Base-by-base conservation (phyloP, 1,284 basidiomycete species). In the Cryptococcus depauperatus region DNA sequence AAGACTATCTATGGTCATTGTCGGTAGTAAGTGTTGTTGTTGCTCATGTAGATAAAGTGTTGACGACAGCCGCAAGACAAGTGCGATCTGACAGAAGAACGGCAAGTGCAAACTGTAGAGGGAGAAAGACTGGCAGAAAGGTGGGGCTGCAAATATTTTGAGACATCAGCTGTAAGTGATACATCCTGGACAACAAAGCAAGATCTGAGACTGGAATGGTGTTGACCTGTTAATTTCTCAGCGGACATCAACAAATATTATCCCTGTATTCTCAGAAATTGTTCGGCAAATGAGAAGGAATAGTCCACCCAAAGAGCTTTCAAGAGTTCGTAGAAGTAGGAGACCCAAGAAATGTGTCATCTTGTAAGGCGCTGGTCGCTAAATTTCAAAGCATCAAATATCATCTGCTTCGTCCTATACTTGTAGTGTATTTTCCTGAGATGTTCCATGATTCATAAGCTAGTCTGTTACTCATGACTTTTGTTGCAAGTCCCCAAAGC, bases 121-220 rank as follows among this genome's bases (percentile, higher is more conserved):
- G 61, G 48, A 3, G 46, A 52, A 19, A 46, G 47, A 30, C 28
- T 62, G 8, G 58, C 58, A 0, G 37, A 43, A 14, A 43, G 38
- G 4, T 59, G 57, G 53, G 41, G 40, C 9, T 57, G 54, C 35
- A 44, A 37, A 19, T 68, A 64, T 46, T 48, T 55, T 29, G 65
- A 68, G 47, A 58, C 64, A 5, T 62, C 60, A n/a, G 61, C 64
- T 8, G 62, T 64, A 39, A 44, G 59, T 59, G 21, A 26, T 28
- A 28, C 30, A 23, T 14, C 19, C 44, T 13, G 19, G 23, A 11
- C 35, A 29, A 26, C 7, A 14, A 11, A 11, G 29, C 27, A 40
- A 18, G 16, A n/a, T 28, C 16, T 14, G n/a, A 23, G 23, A 30
- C 28, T 33, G n/a, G n/a, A n/a, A n/a, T n/a, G n/a, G n/a, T n/a